These are phyloP conservation scores for Pythium scleroteichum DNA, from an alignment of 352 stramenopile genomes.

Conservation along the genomic window DNA sequence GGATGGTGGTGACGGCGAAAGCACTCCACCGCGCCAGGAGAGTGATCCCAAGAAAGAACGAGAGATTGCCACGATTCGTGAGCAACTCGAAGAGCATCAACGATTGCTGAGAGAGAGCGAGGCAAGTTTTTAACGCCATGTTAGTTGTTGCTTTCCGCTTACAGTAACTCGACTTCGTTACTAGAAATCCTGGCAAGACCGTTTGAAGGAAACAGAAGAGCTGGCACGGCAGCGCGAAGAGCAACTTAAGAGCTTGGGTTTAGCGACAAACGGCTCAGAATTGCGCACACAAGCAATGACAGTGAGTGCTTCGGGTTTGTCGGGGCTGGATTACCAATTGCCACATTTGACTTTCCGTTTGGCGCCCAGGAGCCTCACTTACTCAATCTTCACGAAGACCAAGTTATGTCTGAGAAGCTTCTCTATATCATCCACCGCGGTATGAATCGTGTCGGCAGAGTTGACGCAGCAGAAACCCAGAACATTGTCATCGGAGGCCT, in stretches of 20 bases:
- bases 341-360: not conserved
- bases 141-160: too few relatives aligned
- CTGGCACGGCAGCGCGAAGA: conserved; percentile 79
- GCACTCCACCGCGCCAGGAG: conserved; percentile 7
- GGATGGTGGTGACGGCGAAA: conserved; percentile 26
- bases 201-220: conserved; percentile 80
- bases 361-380: conserved; percentile 61
- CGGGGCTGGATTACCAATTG: too few relatives aligned
- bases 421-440: conserved; percentile 73
- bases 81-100: conserved; percentile 81
- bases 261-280: conserved; percentile 60
- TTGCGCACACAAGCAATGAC: conserved; percentile 55
- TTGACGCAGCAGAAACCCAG: conserved; percentile 64
- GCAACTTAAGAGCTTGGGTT: conserved; percentile 67
- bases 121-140: conserved; percentile 30
- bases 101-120: conserved; percentile 74
- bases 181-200: conserved; percentile 81
- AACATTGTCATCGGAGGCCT: conserved; percentile 80
- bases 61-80: conserved; percentile 61
- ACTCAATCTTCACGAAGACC: conserved; percentile 88
- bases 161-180: too few relatives aligned
- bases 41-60: conserved; percentile 51
- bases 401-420: conserved; percentile 83
- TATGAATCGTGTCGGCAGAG: conserved; percentile 62
- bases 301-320: conserved; percentile 21